phyloP scores from a whole-genome alignment of 2,329 filamentous ascomycete genomes.

The Parastagonospora avenae region DNA sequence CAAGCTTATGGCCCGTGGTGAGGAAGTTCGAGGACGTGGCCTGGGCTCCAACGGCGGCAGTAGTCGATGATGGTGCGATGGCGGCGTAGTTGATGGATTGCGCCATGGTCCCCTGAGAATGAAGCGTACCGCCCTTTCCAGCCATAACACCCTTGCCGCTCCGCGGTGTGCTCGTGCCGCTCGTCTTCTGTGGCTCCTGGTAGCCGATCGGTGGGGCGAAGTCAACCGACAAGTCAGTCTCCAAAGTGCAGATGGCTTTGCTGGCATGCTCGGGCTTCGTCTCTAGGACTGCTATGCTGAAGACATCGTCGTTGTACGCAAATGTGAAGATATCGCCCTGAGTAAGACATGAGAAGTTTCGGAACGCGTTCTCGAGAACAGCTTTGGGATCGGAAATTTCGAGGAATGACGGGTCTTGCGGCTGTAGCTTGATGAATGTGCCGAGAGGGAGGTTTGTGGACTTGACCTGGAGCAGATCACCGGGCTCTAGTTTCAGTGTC shows the following conservation, averaged over 20 bases:
- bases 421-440: conserved; percentile 93
- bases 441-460: conserved; percentile 91
- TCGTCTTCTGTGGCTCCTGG: conserved; percentile 78
- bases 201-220: conserved; percentile 95
- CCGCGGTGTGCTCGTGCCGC: conserved; percentile 85
- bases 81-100: conserved; percentile 96
- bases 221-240: conserved; percentile 95
- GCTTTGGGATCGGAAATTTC: conserved; percentile 98
- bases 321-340: conserved; percentile 96
- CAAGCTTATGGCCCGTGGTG: conserved; percentile 78
- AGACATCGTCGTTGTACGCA: conserved; percentile 91
- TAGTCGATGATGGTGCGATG: conserved; percentile 78
- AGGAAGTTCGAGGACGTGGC: conserved; percentile 78
- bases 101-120: conserved; percentile 91
- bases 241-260: conserved; percentile 86
- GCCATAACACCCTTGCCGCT: conserved; percentile 69
- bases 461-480: conserved; percentile 93
- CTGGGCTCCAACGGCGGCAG: conserved; percentile 66
- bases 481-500: conserved; percentile 84
- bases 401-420: conserved; percentile 89
- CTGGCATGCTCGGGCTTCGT: conserved; percentile 87
- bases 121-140: conserved; percentile 72
- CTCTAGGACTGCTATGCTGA: conserved; percentile 90
- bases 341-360: conserved; percentile 92
- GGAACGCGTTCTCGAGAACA: conserved; percentile 93